Conservation (phyloP, 192 early-diverging fungal species). For the Spizellomyces sp. region DNA sequence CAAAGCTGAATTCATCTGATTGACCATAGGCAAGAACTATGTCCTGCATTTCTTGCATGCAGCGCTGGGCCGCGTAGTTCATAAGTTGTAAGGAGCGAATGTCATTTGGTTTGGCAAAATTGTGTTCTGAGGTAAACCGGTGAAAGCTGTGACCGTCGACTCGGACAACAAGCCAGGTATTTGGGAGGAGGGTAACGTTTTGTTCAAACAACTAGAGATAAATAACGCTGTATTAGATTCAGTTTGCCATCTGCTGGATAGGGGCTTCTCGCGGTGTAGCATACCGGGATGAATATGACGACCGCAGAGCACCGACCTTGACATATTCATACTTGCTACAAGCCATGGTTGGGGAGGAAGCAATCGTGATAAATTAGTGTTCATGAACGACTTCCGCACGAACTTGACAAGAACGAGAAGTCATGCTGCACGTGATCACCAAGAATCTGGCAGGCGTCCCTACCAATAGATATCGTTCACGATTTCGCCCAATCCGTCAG, state of each 20-base stretch:
- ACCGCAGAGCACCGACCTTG: conserved; percentile 9
- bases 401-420: too few relatives aligned
- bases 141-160: conserved; percentile 92
- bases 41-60: conserved; percentile 75
- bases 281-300: neutral
- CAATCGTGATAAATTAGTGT: neutral
- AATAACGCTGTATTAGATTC: neutral
- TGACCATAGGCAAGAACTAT: conserved; percentile 83
- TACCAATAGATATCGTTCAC: too few relatives aligned
- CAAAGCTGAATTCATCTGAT: conserved; percentile 92
- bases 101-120: conserved; percentile 74
- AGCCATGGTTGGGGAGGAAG: conserved; percentile 17
- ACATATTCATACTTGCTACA: conserved; percentile 40
- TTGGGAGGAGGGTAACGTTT: conserved; percentile 74
- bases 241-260: neutral
- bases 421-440: too few relatives aligned
- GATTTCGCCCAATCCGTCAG: too few relatives aligned
- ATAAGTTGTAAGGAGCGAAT: conserved; percentile 77
- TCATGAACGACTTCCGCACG: neutral
- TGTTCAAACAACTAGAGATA: conserved; percentile 73
- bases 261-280: neutral
- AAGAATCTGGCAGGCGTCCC: too few relatives aligned
- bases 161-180: conserved; percentile 88
- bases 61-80: conserved; percentile 65
- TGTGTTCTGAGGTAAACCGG: conserved; percentile 83